Base-by-base conservation (phyloP, 345 rosid genomes). In the Ceriops tagal region DNA sequence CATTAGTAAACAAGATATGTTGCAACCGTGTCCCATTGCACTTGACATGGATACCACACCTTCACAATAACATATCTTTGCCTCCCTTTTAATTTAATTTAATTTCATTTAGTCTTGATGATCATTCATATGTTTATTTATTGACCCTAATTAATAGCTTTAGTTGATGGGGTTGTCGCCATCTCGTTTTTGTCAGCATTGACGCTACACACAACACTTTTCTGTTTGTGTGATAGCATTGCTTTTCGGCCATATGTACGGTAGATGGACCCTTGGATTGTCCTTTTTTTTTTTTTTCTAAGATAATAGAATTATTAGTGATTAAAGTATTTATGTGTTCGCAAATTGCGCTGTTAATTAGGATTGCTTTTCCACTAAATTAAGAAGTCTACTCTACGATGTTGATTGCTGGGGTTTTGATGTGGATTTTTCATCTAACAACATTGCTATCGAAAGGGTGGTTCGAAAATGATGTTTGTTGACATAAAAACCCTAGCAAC, bases 381-480 rank as follows among this genome's bases (percentile, higher is more conserved):
- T 21, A 56, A 77, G 70, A 67, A 64, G 81, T 73, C 82, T 68
- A 73, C 27, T 49, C 8, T 57, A 7, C 31, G 71, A 62, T 46
- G 70, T 76, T 82, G 79, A 71, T 73, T 59, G 52, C 24, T 61
- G 37, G 32, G 76, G 65, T 68, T 7, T 74, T 78, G 87, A 82
- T 78, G 81, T 70, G 63, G 70, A 59, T 68, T 73, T 79, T 68
- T 22, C 70, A 80, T 78, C 84, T 82, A 61, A 65, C 52, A 70
- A 65, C 16, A 80, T 84, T 70, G 65, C 79, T 30, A 78, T 85
- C 87, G 75, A 68, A 46, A 69, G 68, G 83, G 83, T 80, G 74
- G 86, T 32, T 62, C 72, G 86, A 88, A 65, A 78, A 61, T 58
- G 86, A 83, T 71, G 74, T 80, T 43, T 77, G 74, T 79, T 84